Conservation (phyloP, 805 yeast genomes). For the Wickerhamomyces alni region DNA sequence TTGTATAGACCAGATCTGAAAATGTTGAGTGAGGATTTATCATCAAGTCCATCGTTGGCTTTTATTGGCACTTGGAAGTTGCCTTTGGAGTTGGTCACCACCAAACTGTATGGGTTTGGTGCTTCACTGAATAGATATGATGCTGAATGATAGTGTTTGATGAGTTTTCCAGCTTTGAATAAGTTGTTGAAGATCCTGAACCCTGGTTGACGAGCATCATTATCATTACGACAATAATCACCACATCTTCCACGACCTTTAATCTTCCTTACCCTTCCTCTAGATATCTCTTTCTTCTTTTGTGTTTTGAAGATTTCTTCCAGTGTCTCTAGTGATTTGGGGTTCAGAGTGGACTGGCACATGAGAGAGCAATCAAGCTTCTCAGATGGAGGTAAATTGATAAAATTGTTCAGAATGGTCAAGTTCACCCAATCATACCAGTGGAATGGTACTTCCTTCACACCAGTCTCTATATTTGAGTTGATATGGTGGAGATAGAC, state of each 20-base stretch:
- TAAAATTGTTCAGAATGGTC: constrained; percentile 32
- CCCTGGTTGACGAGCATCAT: constrained; percentile 23
- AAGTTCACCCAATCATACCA: constrained; percentile 57
- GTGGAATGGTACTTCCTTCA: constrained; percentile 35
- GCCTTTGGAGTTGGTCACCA: constrained; percentile 7
- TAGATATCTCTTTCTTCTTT: background rate
- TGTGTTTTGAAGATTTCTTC: background rate
- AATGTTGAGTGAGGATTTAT: background rate
- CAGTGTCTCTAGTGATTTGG: background rate
- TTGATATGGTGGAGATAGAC: background rate
- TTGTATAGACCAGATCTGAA: background rate
- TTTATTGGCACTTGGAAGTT: constrained; percentile 20
- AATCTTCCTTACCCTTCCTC: background rate
- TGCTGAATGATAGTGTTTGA: constrained; percentile 29
- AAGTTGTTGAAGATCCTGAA: constrained; percentile 33
- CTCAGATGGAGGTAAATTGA: constrained; percentile 22
- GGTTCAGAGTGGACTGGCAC: constrained; percentile 8
- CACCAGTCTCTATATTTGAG: background rate
- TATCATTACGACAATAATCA: constrained; percentile 12
- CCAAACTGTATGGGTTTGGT: constrained; percentile 12
- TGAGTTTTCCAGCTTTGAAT: constrained; percentile 25
- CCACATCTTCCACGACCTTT: constrained; percentile 7
- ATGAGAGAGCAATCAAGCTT: constrained; percentile 17
- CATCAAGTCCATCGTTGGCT: background rate
- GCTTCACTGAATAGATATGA: constrained; percentile 35